Evolutionary conservation across 2,329 filamentous ascomycete genomes (phyloP).

Genomic region (Talaromyces sp.): DNA sequence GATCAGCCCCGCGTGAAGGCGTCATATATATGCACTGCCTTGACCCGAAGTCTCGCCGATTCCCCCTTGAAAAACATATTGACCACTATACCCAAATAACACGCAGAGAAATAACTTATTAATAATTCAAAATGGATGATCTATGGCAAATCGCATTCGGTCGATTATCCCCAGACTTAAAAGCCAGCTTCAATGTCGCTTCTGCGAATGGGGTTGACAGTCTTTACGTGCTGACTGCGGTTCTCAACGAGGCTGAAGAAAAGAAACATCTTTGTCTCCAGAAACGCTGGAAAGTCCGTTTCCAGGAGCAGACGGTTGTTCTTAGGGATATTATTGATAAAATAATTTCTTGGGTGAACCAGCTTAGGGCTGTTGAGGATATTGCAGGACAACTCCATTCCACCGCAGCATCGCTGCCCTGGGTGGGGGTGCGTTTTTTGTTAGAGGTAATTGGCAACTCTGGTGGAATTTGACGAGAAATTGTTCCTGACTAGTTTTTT

Average conservation of each 20-base stretch:
- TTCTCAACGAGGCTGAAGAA: not conserved
- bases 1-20: too few species aligned
- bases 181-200: too few species aligned
- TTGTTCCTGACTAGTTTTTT: constrained; percentile 2
- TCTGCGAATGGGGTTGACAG: too few species aligned
- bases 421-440: constrained; percentile 27
- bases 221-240: too few species aligned
- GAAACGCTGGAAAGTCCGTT: constrained; percentile 3
- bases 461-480: not conserved
- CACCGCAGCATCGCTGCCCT: constrained; percentile 26
- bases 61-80: too few species aligned
- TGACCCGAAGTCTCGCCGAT: too few species aligned
- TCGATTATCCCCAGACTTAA: too few species aligned
- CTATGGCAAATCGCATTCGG: too few species aligned
- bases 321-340: constrained; percentile 12
- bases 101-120: too few species aligned
- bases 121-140: too few species aligned
- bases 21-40: too few species aligned
- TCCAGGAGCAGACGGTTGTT: not conserved
- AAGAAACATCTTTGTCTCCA: not conserved
- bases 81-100: too few species aligned
- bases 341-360: constrained; percentile 16
- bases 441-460: constrained; percentile 18
- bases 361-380: constrained; percentile 27
- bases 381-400: constrained; percentile 24